phyloP scores from a whole-genome alignment of 495 filamentous ascomycete species.

The Tuber umbilicatum region DNA sequence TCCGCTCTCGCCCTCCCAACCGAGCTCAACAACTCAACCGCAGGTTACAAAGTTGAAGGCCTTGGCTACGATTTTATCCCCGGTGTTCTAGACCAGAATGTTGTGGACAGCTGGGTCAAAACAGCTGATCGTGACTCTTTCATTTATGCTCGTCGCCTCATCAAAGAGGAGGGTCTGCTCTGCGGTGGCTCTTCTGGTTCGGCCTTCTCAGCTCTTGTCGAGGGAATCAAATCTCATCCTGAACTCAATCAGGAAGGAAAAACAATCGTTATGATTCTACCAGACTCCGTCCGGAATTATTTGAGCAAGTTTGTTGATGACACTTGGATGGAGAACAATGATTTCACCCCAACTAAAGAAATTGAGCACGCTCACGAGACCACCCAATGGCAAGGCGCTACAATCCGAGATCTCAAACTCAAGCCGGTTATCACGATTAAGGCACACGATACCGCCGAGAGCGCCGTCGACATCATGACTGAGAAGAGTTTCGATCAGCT shows the following conservation, averaged over 20 bases:
- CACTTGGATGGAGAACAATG: slow-evolving; percentile 94
- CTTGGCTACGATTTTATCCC: slow-evolving; percentile 99
- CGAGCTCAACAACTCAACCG: slow-evolving; percentile 66
- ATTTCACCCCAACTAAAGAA: slow-evolving; percentile 59
- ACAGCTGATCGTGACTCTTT: slow-evolving; percentile 91
- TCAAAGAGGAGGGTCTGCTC: slow-evolving; percentile 88
- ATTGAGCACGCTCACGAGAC: slow-evolving; percentile 24
- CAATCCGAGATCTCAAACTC: slow-evolving; percentile 70
- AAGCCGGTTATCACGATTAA: slow-evolving; percentile 86
- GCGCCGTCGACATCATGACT: slow-evolving; percentile 92
- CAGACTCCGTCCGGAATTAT: slow-evolving; percentile 94
- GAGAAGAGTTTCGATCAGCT: slow-evolving; percentile 96
- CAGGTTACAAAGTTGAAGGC: slow-evolving; percentile 93
- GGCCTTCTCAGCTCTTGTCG: slow-evolving; percentile 77
- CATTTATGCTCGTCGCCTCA: slow-evolving; percentile 75
- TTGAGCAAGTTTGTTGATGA: slow-evolving; percentile 99
- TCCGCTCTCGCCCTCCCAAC: slow-evolving; percentile 79
- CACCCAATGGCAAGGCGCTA: slow-evolving; percentile 53
- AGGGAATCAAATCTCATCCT: slow-evolving; percentile 65
- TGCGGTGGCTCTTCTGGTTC: slow-evolving; percentile 93
- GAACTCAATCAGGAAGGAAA: slow-evolving; percentile 33
- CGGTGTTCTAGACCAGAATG: slow-evolving; percentile 73
- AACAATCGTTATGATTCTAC: slow-evolving; percentile 80
- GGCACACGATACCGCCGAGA: slow-evolving; percentile 60
- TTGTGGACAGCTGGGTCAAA: slow-evolving; percentile 96